These are phyloP conservation scores for Chytriomyces sp. DNA, from an alignment of 192 early-diverging fungal genomes.

Conservation along the genomic window DNA sequence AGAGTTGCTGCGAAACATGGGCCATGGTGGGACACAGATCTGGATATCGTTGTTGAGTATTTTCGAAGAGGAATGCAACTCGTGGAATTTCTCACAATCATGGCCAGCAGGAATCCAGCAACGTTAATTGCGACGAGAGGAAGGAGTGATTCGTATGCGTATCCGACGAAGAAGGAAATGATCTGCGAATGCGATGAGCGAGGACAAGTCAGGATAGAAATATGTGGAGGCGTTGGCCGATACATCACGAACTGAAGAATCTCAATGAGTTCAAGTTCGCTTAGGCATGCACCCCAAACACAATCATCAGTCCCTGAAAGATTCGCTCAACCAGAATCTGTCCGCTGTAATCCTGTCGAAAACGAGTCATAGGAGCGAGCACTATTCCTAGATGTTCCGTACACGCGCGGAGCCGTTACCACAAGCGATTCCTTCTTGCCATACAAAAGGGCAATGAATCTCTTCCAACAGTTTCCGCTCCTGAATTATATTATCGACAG, in stretches of 20 bases:
- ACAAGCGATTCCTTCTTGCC: constrained; percentile 25
- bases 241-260: too few species aligned
- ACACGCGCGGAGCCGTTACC: neutral
- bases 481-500: constrained; percentile 85
- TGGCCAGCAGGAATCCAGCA: constrained; percentile 11
- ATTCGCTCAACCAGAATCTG: constrained; percentile 30
- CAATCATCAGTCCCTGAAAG: constrained; percentile 1
- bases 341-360: constrained; percentile 21
- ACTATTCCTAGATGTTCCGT: neutral
- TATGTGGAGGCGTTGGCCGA: neutral
- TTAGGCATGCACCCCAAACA: constrained; percentile 16
- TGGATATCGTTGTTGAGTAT: too few species aligned
- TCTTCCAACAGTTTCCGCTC: constrained; percentile 88
- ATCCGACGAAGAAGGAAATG: constrained; percentile 25
- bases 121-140: constrained; percentile 14
- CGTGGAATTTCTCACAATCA: constrained; percentile 8
- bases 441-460: constrained; percentile 83
- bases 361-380: neutral
- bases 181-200: neutral
- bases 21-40: constrained; percentile 27
- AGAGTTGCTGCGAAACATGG: constrained; percentile 17
- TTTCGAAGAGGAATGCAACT: too few species aligned
- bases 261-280: neutral
- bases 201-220: neutral
- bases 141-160: constrained; percentile 15